phyloP scores from a whole-genome alignment of 495 filamentous ascomycete genomes.

The Glonium stellatum region DNA sequence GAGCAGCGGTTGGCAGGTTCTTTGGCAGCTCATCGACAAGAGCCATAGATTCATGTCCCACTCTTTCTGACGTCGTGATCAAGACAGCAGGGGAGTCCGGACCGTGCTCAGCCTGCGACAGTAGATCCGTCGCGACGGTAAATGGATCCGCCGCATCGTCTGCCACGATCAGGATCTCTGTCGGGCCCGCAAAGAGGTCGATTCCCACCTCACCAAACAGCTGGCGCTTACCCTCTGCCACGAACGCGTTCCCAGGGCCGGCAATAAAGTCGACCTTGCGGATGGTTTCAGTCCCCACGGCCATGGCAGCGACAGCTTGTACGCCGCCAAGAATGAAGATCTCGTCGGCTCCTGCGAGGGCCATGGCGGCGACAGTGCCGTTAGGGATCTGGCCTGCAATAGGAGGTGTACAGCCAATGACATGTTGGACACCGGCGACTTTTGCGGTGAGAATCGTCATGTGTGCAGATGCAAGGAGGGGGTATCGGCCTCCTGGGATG shows the following conservation, averaged over 20 bases:
- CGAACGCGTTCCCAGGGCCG: constrained; percentile 49
- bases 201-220: constrained; percentile 51
- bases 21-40: constrained; percentile 39
- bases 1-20: constrained; percentile 39
- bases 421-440: constrained; percentile 46
- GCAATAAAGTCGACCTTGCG: constrained; percentile 48
- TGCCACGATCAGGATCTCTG: constrained; percentile 47
- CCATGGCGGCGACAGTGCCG: constrained; percentile 48
- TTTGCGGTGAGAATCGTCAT: constrained; percentile 54
- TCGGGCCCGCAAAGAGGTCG: constrained; percentile 48
- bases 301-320: constrained; percentile 57
- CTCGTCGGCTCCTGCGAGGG: constrained; percentile 48
- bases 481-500: constrained; percentile 49
- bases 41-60: constrained; percentile 39
- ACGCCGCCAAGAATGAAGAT: constrained; percentile 50
- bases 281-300: constrained; percentile 57
- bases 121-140: constrained; percentile 45
- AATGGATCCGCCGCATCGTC: constrained; percentile 48
- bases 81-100: constrained; percentile 46
- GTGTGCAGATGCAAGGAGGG: constrained; percentile 50
- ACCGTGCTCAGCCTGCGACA: constrained; percentile 49
- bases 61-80: constrained; percentile 42
- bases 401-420: constrained; percentile 47
- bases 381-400: constrained; percentile 45
- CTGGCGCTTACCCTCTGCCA: constrained; percentile 50